A percentile compares a stretch with the other conserved stretches of the same genome.
Conservation (phyloP, 176 grass and related monocot genomes). For the Saccharum officinarum region DNA sequence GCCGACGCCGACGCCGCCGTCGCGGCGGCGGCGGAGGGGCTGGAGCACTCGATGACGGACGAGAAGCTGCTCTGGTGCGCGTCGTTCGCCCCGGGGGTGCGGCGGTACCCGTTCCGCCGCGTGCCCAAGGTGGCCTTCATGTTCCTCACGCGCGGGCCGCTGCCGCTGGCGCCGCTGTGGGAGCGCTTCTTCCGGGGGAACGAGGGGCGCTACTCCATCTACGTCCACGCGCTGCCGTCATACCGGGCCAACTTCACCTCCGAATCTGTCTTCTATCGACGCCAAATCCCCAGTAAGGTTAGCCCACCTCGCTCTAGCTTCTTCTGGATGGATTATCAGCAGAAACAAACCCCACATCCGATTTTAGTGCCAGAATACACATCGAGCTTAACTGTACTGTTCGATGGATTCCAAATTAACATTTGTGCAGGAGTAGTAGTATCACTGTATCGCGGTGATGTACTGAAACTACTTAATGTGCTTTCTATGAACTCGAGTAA, state of each 20-base stretch:
- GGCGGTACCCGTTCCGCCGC: conserved; percentile 65
- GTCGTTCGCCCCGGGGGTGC: conserved; percentile 64
- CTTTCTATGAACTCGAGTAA: background rate
- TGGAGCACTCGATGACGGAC: conserved; percentile 84
- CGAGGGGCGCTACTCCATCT: conserved; percentile 76
- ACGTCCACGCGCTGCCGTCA: conserved; percentile 76
- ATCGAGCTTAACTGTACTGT: background rate
- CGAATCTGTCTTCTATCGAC: conserved; percentile 69
- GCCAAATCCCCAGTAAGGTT: conserved; percentile 90
- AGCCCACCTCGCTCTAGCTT: conserved; percentile 15
- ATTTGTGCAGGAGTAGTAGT: background rate
- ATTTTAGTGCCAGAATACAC: background rate
- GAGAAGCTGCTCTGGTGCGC: conserved; percentile 93
- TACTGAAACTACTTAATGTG: background rate
- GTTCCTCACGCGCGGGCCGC: conserved; percentile 89
- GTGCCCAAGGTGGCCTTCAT: conserved; percentile 86
- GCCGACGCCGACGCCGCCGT: background rate
- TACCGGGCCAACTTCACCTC: conserved; percentile 74
- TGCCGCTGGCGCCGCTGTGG: conserved; percentile 85
- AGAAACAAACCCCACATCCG: background rate
- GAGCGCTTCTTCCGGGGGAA: conserved; percentile 79
- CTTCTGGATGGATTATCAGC: background rate
- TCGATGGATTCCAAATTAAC: background rate
- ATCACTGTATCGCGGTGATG: background rate
- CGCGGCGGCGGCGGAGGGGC: conserved; percentile 15